These are phyloP conservation scores for Wickerhamiella hasegawae DNA, from an alignment of 805 yeast species.

Conservation along the genomic window DNA sequence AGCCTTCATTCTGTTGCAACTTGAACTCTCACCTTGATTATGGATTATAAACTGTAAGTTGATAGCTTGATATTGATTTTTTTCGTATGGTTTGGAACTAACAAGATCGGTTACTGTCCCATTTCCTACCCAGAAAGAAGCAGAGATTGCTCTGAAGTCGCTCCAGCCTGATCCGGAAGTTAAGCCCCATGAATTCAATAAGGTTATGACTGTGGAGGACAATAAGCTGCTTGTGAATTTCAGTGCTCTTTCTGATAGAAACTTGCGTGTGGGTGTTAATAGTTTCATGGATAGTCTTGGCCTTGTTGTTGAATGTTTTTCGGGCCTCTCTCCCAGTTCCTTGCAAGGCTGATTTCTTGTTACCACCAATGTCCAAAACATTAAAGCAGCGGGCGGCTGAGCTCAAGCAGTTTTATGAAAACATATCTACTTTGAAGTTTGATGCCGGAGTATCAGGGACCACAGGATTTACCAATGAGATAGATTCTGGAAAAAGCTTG, in stretches of 20 bases:
- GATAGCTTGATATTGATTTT: neutral
- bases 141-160: constrained; percentile 43
- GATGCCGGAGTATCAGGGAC: too few species aligned
- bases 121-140: constrained; percentile 41
- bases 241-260: constrained; percentile 36
- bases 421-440: neutral
- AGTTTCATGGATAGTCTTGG: constrained; percentile 62
- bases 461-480: too few species aligned
- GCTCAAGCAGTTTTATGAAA: neutral
- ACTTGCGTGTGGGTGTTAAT: constrained; percentile 71
- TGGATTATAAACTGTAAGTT: neutral
- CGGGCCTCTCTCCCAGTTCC: constrained; percentile 21
- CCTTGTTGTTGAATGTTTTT: constrained; percentile 66
- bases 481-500: too few species aligned
- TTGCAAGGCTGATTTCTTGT: neutral
- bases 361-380: neutral
- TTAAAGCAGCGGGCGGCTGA: too few species aligned
- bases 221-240: constrained; percentile 13
- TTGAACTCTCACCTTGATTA: too few species aligned
- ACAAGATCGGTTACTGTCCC: constrained; percentile 32
- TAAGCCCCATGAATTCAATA: constrained; percentile 47
- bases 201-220: constrained; percentile 27
- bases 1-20: too few species aligned
- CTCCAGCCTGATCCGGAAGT: constrained; percentile 70
- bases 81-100: neutral